phyloP scores from a whole-genome alignment of 2,329 filamentous ascomycete species.

The Pseudocercospora ulei region DNA sequence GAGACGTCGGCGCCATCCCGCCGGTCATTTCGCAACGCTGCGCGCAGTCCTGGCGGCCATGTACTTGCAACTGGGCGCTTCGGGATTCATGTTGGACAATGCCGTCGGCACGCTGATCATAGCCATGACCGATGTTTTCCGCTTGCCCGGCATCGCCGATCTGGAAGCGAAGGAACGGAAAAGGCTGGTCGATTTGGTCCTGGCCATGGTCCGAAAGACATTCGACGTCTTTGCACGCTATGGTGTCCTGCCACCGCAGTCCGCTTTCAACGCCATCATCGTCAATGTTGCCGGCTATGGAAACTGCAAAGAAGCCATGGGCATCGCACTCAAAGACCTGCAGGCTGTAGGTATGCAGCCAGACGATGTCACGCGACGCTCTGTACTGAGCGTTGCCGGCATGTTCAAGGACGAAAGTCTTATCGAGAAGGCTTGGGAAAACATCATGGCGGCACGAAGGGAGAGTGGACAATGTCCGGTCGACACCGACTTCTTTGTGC shows the following conservation, averaged over 20 bases:
- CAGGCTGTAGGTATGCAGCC: constrained; percentile 26
- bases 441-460: constrained; percentile 23
- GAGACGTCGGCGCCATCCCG: constrained; percentile 17
- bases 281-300: constrained; percentile 32
- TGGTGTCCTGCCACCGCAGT: constrained; percentile 26
- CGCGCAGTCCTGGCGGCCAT: constrained; percentile 38
- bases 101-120: constrained; percentile 37
- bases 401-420: constrained; percentile 27
- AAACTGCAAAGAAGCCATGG: constrained; percentile 27
- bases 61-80: constrained; percentile 38
- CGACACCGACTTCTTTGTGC: constrained; percentile 25
- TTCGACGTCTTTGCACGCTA: constrained; percentile 29
- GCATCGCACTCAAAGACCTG: constrained; percentile 28
- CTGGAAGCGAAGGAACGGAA: constrained; percentile 20
- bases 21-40: constrained; percentile 22
- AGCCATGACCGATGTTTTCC: constrained; percentile 27
- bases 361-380: constrained; percentile 32
- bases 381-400: constrained; percentile 33
- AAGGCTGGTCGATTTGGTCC: constrained; percentile 23
- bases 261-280: constrained; percentile 36
- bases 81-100: constrained; percentile 33
- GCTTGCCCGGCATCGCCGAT: constrained; percentile 18
- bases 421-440: constrained; percentile 29
- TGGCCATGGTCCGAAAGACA: constrained; percentile 26
- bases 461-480: constrained; percentile 16